A percentile compares a stretch with the other conserved stretches of the same genome.
Conservation (phyloP, 2,329 filamentous ascomycete species). For the Aspergillus sojae region DNA sequence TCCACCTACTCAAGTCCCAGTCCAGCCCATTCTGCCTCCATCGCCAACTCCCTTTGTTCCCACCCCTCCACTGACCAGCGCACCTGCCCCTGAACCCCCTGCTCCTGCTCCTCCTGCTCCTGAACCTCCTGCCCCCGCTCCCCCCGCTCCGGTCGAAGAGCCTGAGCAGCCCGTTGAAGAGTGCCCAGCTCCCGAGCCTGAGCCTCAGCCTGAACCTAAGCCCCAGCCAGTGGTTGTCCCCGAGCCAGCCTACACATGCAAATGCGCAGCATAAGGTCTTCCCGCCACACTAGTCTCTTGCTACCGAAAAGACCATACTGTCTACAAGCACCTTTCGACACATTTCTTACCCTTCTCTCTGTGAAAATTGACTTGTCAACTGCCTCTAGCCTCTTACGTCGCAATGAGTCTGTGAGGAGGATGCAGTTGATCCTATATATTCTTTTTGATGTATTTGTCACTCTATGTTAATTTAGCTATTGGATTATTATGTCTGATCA, state of each 20-base stretch:
- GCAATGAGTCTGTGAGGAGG: background rate
- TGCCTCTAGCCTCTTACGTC: background rate
- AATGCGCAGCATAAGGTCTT: slow-evolving; percentile 3
- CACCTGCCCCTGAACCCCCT: background rate
- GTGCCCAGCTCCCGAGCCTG: slow-evolving; percentile 7
- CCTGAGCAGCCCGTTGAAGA: background rate
- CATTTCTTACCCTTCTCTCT: background rate
- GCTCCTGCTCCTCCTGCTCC: background rate
- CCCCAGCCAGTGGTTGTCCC: slow-evolving; percentile 8
- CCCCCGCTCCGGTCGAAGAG: background rate
- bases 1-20: background rate
- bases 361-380: slow-evolving; percentile 3
- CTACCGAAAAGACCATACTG: background rate
- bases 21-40: slow-evolving; percentile 2
- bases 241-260: slow-evolving; percentile 10
- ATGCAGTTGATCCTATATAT: slow-evolving; percentile 7
- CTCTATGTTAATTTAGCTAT: background rate
- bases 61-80: background rate
- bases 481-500: background rate
- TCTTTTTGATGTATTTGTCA: background rate
- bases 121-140: background rate
- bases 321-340: background rate
- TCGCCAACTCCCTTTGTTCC: slow-evolving; percentile 7
- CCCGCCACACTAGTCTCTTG: background rate
- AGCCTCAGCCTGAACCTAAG: slow-evolving; percentile 3